phyloP scores from a whole-genome alignment of 78 protist species.

The Isochrysis galbana region DNA sequence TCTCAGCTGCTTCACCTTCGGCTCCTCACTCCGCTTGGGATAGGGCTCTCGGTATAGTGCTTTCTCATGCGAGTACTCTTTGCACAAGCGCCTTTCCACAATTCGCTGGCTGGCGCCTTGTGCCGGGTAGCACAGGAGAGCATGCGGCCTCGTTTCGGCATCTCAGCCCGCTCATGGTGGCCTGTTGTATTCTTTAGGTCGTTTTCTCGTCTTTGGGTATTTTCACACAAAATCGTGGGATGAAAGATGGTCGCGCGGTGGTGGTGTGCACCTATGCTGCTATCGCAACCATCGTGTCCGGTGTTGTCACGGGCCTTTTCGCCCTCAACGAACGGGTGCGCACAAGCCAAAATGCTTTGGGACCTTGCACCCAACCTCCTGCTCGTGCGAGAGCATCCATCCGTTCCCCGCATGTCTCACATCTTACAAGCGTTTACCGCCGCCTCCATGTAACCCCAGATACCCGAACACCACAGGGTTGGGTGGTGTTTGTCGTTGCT shows the following conservation, averaged over 20 bases:
- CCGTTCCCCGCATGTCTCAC: too few species aligned
- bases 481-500: background rate
- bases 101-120: too few species aligned
- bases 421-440: too few species aligned
- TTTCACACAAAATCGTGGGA: background rate
- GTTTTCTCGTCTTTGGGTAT: background rate
- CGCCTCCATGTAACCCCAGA: background rate
- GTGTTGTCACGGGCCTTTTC: background rate
- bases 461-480: background rate
- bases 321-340: background rate
- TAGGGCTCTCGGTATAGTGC: background rate
- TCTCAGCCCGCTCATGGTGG: too few species aligned
- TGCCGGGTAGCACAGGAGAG: too few species aligned
- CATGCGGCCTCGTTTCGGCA: too few species aligned
- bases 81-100: too few species aligned
- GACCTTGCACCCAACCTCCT: background rate
- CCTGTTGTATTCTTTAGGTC: too few species aligned
- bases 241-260: conserved; percentile 9
- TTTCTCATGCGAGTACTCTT: too few species aligned
- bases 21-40: background rate
- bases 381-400: too few species aligned
- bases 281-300: background rate
- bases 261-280: conserved; percentile 16
- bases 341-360: background rate
- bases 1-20: background rate